Evolutionary conservation across 1,284 basidiomycete species (phyloP).

Genomic region (Mycosarcoma maydis): DNA sequence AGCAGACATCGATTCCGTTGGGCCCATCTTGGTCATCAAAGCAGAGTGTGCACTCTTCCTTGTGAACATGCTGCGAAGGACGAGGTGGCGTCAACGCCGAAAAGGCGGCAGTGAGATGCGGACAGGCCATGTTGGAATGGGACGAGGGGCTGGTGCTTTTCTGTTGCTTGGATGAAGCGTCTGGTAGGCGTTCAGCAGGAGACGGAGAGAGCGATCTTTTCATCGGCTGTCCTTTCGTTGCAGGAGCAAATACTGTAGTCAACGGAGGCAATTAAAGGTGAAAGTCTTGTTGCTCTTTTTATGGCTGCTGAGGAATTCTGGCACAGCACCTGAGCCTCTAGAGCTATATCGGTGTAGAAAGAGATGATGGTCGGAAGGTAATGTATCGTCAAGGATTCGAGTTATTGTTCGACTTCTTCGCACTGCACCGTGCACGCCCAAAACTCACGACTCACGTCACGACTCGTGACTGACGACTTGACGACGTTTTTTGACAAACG

Average conservation of each 20-base stretch:
- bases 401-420: neutral
- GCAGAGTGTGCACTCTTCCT: constrained; percentile 93
- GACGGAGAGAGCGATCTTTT: constrained; percentile 42
- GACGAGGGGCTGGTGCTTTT: neutral
- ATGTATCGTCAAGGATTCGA: too few species aligned
- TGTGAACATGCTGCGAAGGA: constrained; percentile 71
- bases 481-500: neutral
- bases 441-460: too few species aligned
- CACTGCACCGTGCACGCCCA: constrained; percentile 1
- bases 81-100: constrained; percentile 48
- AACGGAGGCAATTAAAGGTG: neutral
- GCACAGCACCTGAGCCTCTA: too few species aligned
- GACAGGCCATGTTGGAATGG: constrained; percentile 47
- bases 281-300: neutral
- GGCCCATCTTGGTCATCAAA: constrained; percentile 85
- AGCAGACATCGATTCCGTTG: constrained; percentile 85
- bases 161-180: constrained; percentile 10
- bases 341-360: too few species aligned
- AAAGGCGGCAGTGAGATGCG: constrained; percentile 54
- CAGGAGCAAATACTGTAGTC: neutral
- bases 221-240: constrained; percentile 17
- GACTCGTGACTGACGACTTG: too few species aligned
- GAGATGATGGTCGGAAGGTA: neutral
- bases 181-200: constrained; percentile 8
- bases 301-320: neutral